A percentile compares a stretch with the other conserved stretches of the same genome.
phyloP scores from a whole-genome alignment of 192 early-diverging fungal species.

The Spizellomyces sp. region DNA sequence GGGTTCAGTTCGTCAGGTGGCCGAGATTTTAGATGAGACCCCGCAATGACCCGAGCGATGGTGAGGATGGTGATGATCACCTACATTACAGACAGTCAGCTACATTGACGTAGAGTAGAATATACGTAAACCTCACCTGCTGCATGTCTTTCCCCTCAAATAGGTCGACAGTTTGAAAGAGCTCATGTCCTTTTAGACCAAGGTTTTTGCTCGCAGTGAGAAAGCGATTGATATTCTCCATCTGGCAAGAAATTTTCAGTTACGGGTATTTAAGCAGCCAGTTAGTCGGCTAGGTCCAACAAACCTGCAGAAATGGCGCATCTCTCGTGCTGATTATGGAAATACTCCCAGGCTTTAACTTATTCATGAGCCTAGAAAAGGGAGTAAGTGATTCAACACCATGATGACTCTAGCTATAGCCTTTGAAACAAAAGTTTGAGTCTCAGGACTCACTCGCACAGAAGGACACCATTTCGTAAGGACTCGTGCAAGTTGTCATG shows the following conservation, averaged over 20 bases:
- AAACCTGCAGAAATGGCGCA: constrained; percentile 81
- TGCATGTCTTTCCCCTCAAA: constrained; percentile 64
- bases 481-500: constrained; percentile 57
- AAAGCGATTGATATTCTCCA: constrained; percentile 84
- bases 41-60: constrained; percentile 62
- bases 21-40: constrained; percentile 23
- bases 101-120: constrained; percentile 36
- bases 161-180: constrained; percentile 84
- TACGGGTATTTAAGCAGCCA: constrained; percentile 27
- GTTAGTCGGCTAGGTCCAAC: constrained; percentile 77
- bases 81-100: constrained; percentile 32
- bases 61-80: constrained; percentile 77
- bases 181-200: constrained; percentile 70
- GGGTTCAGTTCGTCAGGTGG: constrained; percentile 13
- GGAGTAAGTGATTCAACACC: background rate
- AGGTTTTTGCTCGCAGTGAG: constrained; percentile 57
- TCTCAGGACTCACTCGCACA: constrained; percentile 64
- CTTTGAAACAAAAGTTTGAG: background rate
- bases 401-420: background rate
- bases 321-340: constrained; percentile 70
- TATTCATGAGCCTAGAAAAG: constrained; percentile 69
- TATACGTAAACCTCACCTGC: constrained; percentile 59
- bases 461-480: constrained; percentile 74
- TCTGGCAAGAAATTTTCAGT: constrained; percentile 39
- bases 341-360: constrained; percentile 72